These are phyloP conservation scores for Amphicarpaea edgeworthii DNA, from an alignment of 306 rosid species.

Conservation along the genomic window DNA sequence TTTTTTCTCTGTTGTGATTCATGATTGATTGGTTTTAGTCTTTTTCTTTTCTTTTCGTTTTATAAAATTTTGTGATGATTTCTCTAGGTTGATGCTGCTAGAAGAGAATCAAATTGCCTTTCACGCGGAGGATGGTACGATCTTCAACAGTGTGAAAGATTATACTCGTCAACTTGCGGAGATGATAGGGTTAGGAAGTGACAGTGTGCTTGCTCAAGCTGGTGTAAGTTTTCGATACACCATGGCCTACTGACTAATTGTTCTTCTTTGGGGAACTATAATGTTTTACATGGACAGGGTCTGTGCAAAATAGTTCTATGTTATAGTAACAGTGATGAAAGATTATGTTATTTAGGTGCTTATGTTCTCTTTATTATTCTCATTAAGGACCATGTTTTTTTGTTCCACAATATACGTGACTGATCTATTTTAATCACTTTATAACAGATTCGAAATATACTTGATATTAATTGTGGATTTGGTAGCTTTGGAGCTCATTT, in stretches of 20 bases:
- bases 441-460: constrained; percentile 75
- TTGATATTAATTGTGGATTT: constrained; percentile 96
- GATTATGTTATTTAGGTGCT: constrained; percentile 33
- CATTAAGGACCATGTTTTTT: constrained; percentile 28
- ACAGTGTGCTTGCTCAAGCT: constrained; percentile 79
- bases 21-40: neutral
- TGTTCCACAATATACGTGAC: constrained; percentile 14
- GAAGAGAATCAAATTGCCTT: constrained; percentile 99
- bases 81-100: constrained; percentile 84
- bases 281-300: constrained; percentile 27
- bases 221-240: constrained; percentile 70
- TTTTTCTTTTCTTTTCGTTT: neutral
- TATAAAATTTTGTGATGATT: constrained; percentile 15
- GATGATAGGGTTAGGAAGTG: constrained; percentile 92
- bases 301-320: constrained; percentile 23
- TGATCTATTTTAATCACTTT: constrained; percentile 46
- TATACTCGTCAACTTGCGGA: constrained; percentile 93
- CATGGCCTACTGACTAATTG: neutral
- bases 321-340: neutral
- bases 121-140: constrained; percentile 90
- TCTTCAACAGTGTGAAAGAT: constrained; percentile 90
- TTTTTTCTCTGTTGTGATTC: constrained; percentile 14
- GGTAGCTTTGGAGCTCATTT: constrained; percentile 99
- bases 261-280: constrained; percentile 33
- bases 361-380: constrained; percentile 12